These are phyloP conservation scores for Eleusine indica DNA, from an alignment of 176 grass and related monocot genomes.

Conservation along the genomic window DNA sequence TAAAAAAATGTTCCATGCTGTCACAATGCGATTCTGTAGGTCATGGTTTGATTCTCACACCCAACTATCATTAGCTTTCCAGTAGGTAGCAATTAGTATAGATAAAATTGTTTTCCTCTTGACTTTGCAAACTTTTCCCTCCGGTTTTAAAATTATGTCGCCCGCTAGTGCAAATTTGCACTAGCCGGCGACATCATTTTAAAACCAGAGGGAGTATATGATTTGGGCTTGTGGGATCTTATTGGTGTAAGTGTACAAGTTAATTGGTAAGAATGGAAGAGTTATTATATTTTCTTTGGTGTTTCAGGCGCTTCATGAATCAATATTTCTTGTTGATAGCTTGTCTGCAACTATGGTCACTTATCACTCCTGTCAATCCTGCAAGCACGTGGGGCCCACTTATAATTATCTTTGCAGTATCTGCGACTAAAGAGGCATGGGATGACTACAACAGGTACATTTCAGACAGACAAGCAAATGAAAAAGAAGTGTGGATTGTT, in stretches of 20 bases:
- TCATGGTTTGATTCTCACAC: not conserved
- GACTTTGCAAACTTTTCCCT: not conserved
- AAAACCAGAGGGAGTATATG: not conserved
- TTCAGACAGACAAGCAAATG: slow-evolving; percentile 89
- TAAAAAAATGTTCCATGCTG: slow-evolving; percentile 12
- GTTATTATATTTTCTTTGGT: slow-evolving; percentile 42
- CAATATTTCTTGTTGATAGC: slow-evolving; percentile 98
- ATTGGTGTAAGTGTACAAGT: not conserved
- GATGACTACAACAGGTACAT: slow-evolving; percentile 98
- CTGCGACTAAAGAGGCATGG: slow-evolving; percentile 96
- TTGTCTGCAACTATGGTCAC: slow-evolving; percentile 90
- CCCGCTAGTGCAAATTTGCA: too few species aligned
- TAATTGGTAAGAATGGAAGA: slow-evolving; percentile 19
- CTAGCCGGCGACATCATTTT: too few species aligned
- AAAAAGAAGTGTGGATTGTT: slow-evolving; percentile 94
- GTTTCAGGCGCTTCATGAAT: slow-evolving; percentile 97
- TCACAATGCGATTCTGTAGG: not conserved
- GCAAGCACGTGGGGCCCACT: slow-evolving; percentile 97
- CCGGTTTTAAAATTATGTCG: too few species aligned
- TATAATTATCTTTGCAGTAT: slow-evolving; percentile 92
- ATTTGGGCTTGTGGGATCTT: not conserved
- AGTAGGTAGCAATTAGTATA: not conserved
- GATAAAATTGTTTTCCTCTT: not conserved
- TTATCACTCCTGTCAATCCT: slow-evolving; percentile 97
- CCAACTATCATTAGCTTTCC: not conserved